Evolutionary conservation across 176 grass and related monocot species (phyloP).

Genomic region (Puccinellia tenuiflora): DNA sequence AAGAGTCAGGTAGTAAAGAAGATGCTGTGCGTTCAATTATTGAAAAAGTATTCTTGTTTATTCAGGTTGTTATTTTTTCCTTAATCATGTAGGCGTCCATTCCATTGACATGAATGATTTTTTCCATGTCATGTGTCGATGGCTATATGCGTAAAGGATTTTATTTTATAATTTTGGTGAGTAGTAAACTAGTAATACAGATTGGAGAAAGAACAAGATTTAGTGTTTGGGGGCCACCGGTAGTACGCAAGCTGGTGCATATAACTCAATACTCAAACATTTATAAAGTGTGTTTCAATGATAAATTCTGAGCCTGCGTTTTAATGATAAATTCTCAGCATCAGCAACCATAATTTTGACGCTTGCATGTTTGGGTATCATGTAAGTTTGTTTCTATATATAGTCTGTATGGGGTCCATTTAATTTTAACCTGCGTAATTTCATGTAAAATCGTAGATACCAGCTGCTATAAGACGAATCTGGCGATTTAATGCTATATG

Average conservation of each 20-base stretch:
- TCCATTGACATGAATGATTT: not conserved
- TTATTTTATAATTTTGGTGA: not conserved
- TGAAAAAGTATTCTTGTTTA: not conserved
- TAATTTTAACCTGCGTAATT: not conserved
- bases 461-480: not conserved
- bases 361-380: not conserved
- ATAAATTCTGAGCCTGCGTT: not conserved
- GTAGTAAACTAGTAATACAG: not conserved
- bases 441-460: not conserved
- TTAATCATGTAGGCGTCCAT: not conserved
- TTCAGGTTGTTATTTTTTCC: not conserved
- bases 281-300: not conserved
- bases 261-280: not conserved
- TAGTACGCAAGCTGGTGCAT: not conserved
- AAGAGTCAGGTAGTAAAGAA: constrained; percentile 20
- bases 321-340: not conserved
- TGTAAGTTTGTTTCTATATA: not conserved
- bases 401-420: not conserved
- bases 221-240: not conserved
- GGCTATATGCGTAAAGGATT: not conserved
- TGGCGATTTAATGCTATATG: not conserved
- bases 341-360: not conserved
- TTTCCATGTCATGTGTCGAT: not conserved
- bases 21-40: constrained; percentile 16
- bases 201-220: not conserved